A percentile compares a stretch with the other conserved stretches of the same genome.
Evolutionary conservation across 768 basidiomycete genomes (phyloP).

Genomic region (Hebeloma cylindrosporum): DNA sequence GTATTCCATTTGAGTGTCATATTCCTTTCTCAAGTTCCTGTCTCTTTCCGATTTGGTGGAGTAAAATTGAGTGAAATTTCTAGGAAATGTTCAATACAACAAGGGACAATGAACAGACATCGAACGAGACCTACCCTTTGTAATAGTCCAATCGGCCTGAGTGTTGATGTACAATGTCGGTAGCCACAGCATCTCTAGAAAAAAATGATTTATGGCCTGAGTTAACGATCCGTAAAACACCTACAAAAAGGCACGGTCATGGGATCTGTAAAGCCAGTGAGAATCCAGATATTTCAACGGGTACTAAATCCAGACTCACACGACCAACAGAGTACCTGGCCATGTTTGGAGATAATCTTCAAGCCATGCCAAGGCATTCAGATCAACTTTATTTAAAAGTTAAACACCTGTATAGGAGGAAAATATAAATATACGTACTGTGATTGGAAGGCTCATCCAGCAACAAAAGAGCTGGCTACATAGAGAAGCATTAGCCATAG

Average conservation of each 20-base stretch:
- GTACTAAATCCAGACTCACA: constrained; percentile 48
- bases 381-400: constrained; percentile 55
- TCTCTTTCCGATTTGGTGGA: constrained; percentile 97
- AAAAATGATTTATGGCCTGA: not conserved
- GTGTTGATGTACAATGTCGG: constrained; percentile 97
- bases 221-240: constrained; percentile 15
- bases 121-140: constrained; percentile 67
- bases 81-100: constrained; percentile 26
- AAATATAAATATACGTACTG: constrained; percentile 48
- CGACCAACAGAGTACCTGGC: constrained; percentile 88
- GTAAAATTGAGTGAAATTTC: constrained; percentile 98
- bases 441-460: constrained; percentile 97
- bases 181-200: constrained; percentile 86
- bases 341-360: constrained; percentile 98
- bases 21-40: constrained; percentile 88
- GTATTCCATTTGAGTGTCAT: constrained; percentile 95
- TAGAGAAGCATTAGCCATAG: constrained; percentile 6
- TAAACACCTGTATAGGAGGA: not conserved
- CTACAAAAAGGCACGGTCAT: constrained; percentile 95
- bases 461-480: constrained; percentile 69
- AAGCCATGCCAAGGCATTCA: constrained; percentile 96
- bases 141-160: constrained; percentile 93
- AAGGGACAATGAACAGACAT: not conserved
- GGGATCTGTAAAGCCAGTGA: constrained; percentile 56
- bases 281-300: not conserved